phyloP scores from a whole-genome alignment of 106 monocot species.

The Gastrodia elata region DNA sequence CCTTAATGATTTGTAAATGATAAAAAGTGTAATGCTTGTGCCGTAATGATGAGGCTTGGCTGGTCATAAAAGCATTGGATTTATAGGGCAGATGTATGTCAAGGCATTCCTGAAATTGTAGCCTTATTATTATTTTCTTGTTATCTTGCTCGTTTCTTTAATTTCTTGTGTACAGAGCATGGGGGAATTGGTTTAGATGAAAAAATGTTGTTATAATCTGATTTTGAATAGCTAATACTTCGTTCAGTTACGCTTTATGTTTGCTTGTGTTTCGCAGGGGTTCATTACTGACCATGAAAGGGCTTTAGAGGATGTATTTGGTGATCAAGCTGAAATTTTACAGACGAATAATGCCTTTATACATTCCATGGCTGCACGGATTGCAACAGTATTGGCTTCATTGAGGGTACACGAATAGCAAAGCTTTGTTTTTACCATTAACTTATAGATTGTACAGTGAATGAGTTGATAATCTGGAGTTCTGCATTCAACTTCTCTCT shows the following conservation, averaged over 20 bases:
- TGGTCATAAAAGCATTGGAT: too few relatives aligned
- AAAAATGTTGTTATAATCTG: not conserved
- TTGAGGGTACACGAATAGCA: constrained; percentile 38
- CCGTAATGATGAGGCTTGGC: too few relatives aligned
- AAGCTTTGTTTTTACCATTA: not conserved
- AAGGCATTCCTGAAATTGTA: too few relatives aligned
- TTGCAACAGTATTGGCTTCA: constrained; percentile 86
- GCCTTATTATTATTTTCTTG: not conserved
- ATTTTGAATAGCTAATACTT: not conserved
- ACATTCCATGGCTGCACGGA: constrained; percentile 66
- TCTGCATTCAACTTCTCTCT: too few relatives aligned
- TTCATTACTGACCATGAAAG: constrained; percentile 83
- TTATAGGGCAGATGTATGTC: too few relatives aligned
- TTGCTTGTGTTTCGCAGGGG: constrained; percentile 29
- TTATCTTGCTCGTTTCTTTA: not conserved
- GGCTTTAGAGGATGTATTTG: constrained; percentile 84
- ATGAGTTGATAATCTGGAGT: not conserved
- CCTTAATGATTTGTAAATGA: too few relatives aligned
- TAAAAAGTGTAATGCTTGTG: too few relatives aligned
- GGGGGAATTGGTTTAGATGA: not conserved
- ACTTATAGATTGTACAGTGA: not conserved
- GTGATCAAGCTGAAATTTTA: constrained; percentile 66
- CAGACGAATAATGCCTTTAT: constrained; percentile 56
- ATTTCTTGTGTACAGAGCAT: not conserved
- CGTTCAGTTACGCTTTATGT: not conserved